Conservation (phyloP, 2,329 filamentous ascomycete genomes). For the Pseudogymnoascus sp. region DNA sequence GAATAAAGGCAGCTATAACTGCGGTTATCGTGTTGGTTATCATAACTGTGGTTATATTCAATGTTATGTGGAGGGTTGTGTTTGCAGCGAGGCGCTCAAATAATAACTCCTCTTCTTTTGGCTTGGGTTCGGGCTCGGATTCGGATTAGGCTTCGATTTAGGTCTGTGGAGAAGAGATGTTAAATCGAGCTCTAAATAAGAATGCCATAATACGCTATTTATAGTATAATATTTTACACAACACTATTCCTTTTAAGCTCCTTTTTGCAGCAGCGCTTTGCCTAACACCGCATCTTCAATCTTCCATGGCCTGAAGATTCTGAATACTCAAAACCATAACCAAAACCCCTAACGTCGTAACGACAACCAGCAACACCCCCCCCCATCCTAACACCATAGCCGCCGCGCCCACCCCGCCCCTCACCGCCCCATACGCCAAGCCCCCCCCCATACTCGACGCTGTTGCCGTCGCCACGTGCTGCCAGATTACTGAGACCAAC, state of each 20-base stretch:
- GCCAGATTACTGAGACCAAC: conserved; percentile 70
- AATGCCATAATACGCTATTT: not conserved
- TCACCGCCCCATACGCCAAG: conserved; percentile 80
- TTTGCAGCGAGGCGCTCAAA: not conserved
- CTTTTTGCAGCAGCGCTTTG: not conserved
- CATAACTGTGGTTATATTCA: not conserved
- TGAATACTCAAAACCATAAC: conserved; percentile 95
- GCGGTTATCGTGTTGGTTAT: not conserved
- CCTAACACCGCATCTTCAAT: conserved; percentile 14
- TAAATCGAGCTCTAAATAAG: not conserved
- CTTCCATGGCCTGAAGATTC: conserved; percentile 45
- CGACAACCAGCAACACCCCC: conserved; percentile 82
- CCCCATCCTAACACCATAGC: conserved; percentile 99
- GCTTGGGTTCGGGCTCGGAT: not conserved
- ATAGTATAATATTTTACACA: not conserved
- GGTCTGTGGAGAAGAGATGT: too few species aligned
- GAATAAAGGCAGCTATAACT: not conserved
- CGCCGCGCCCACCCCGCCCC: conserved; percentile 79
- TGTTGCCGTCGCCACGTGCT: conserved; percentile 92
- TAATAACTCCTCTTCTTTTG: not conserved
- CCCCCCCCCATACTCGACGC: conserved; percentile 90
- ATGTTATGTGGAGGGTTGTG: not conserved
- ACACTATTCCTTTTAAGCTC: not conserved
- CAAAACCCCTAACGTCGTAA: conserved; percentile 87
- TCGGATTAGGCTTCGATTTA: too few species aligned